Evolutionary conservation across 163 green algal genomes (phyloP).

Genomic region (Scenedesmus sp.): DNA sequence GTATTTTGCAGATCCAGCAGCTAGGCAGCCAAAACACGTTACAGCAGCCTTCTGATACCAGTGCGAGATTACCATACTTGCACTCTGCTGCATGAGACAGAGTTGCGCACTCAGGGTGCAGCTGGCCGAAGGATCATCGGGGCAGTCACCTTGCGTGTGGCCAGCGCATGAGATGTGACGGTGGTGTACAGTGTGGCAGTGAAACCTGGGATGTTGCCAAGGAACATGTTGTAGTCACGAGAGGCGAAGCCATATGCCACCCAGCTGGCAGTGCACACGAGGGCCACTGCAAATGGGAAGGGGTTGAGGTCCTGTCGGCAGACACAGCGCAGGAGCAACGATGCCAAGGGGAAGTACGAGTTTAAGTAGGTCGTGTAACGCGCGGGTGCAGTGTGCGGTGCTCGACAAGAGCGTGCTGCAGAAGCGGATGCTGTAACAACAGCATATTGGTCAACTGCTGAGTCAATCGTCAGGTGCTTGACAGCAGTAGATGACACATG

Average conservation of each 20-base stretch:
- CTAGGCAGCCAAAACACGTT: too few species aligned
- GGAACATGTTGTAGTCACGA: conserved; percentile 67
- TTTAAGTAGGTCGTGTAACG: too few species aligned
- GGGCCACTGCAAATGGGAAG: conserved; percentile 73
- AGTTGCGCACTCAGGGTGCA: not conserved
- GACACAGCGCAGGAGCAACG: not conserved
- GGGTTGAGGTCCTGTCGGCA: conserved; percentile 74
- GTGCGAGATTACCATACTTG: too few species aligned
- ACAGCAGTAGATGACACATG: not conserved
- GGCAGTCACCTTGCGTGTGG: conserved; percentile 43
- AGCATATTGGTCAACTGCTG: not conserved
- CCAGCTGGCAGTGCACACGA: conserved; percentile 68
- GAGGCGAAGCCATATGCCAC: conserved; percentile 65
- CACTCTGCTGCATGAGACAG: not conserved
- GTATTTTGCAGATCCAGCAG: not conserved
- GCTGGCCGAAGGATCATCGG: not conserved
- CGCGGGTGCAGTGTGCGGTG: not conserved
- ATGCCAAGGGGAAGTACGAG: too few species aligned
- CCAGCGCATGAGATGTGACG: conserved; percentile 47
- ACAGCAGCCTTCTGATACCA: too few species aligned
- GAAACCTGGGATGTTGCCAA: conserved; percentile 72
- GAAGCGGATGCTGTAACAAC: not conserved
- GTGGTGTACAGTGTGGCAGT: conserved; percentile 74
- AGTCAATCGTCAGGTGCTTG: not conserved
- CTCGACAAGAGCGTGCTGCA: not conserved